phyloP scores from a whole-genome alignment of 352 stramenopile genomes.

The Pilasporangium apinafurcum region DNA sequence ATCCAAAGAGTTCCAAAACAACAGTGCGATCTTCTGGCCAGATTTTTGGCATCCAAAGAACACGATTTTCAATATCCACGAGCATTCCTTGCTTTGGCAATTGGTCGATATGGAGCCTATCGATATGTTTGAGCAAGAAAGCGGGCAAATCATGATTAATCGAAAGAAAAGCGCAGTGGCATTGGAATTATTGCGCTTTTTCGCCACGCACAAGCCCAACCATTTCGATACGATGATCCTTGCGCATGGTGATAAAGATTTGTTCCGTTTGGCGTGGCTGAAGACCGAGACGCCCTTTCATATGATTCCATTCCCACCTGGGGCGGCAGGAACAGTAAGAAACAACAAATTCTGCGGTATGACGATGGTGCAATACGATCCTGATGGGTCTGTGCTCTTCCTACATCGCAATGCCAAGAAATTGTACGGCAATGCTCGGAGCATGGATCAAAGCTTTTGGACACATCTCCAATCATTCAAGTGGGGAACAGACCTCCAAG shows the following conservation, averaged over 20 bases:
- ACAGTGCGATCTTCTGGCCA: slow-evolving; percentile 58
- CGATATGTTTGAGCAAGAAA: slow-evolving; percentile 71
- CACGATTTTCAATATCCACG: slow-evolving; percentile 55
- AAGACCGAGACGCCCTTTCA: slow-evolving; percentile 43
- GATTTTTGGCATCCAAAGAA: slow-evolving; percentile 59
- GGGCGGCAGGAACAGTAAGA: slow-evolving; percentile 17
- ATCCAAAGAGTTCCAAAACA: slow-evolving; percentile 20
- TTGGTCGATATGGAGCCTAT: slow-evolving; percentile 43
- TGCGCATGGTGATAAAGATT: slow-evolving; percentile 60
- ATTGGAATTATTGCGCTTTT: slow-evolving; percentile 44
- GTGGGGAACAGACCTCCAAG: slow-evolving; percentile 16
- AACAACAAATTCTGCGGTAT: slow-evolving; percentile 47
- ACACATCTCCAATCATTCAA: slow-evolving; percentile 24
- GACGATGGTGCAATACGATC: slow-evolving; percentile 62
- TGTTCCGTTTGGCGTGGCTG: slow-evolving; percentile 66
- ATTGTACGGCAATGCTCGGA: slow-evolving; percentile 30
- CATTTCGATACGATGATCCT: slow-evolving; percentile 41
- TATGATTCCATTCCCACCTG: slow-evolving; percentile 42
- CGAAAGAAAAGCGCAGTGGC: slow-evolving; percentile 15
- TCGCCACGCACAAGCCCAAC: slow-evolving; percentile 36
- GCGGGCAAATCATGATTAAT: slow-evolving; percentile 51
- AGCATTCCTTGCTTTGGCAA: slow-evolving; percentile 38
- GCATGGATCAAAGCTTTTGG: slow-evolving; percentile 24
- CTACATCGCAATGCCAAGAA: slow-evolving; percentile 61
- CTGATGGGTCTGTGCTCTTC: slow-evolving; percentile 41